Evolutionary conservation across 2,329 filamentous ascomycete genomes (phyloP).

Genomic region (Fusarium sp.): DNA sequence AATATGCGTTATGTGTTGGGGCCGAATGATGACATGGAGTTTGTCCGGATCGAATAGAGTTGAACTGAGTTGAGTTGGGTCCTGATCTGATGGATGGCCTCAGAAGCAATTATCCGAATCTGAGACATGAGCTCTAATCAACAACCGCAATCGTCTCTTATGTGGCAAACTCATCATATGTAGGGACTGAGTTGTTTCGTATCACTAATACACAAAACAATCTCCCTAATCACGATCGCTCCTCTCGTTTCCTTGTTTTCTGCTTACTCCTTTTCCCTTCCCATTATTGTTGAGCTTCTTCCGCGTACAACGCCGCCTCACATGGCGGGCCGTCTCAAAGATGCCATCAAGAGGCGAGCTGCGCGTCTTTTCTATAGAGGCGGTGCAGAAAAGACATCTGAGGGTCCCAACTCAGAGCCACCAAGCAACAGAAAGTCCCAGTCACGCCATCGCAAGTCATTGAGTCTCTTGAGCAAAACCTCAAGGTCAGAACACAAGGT

Average conservation of each 20-base stretch:
- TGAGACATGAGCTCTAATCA: neutral
- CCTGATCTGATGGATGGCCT: slow-evolving; percentile 3
- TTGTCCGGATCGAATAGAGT: neutral
- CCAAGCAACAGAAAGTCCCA: slow-evolving; percentile 4
- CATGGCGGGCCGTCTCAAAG: slow-evolving; percentile 33
- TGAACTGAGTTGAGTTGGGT: neutral
- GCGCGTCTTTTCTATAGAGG: slow-evolving; percentile 28
- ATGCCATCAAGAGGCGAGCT: slow-evolving; percentile 34
- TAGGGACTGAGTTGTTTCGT: neutral
- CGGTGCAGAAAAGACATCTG: neutral
- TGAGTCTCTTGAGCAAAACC: slow-evolving; percentile 16
- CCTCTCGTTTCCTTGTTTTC: neutral
- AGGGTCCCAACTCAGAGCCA: neutral
- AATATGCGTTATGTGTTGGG: neutral
- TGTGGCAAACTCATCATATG: neutral
- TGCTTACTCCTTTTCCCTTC: neutral
- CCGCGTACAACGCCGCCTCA: neutral
- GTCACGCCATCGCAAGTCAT: slow-evolving; percentile 19
- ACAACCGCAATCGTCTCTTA: neutral
- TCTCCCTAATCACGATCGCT: neutral
- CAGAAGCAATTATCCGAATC: neutral
- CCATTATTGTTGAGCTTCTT: neutral
- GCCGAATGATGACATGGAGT: slow-evolving; percentile 6
- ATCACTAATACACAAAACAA: slow-evolving; percentile 12
- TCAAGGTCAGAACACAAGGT: slow-evolving; percentile 12